Evolutionary conservation across 1,284 basidiomycete genomes (phyloP).

Genomic region (Cryptococcus maquisensis): DNA sequence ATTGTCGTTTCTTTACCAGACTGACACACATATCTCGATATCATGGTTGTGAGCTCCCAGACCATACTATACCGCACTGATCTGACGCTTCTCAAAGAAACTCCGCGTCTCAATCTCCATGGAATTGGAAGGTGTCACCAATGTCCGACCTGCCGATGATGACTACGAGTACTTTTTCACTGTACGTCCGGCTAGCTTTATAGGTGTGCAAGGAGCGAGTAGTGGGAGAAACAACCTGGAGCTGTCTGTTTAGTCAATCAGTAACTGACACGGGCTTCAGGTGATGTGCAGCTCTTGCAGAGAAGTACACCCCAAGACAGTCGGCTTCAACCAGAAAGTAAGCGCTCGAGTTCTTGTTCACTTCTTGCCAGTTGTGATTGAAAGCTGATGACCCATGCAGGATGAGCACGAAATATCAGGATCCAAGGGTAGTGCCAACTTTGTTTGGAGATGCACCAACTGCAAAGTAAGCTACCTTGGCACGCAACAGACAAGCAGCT

Average conservation of each 20-base stretch:
- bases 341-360: conserved; percentile 3
- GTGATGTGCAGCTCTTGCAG: conserved; percentile 45
- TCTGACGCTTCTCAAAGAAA: conserved; percentile 30
- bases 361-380: neutral
- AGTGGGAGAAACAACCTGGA: neutral
- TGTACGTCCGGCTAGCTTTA: conserved; percentile 20
- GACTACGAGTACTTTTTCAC: conserved; percentile 48
- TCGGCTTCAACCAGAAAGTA: conserved; percentile 43
- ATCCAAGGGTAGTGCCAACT: conserved; percentile 45
- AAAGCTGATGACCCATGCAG: conserved; percentile 9
- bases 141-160: conserved; percentile 36
- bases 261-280: conserved; percentile 16
- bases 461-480: conserved; percentile 40
- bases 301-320: conserved; percentile 44
- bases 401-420: conserved; percentile 46
- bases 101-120: conserved; percentile 43
- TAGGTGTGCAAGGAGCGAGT: neutral
- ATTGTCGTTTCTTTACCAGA: neutral
- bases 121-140: conserved; percentile 47
- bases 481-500: neutral
- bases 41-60: neutral
- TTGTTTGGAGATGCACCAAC: conserved; percentile 46
- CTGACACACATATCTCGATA: neutral
- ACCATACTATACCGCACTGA: neutral
- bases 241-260: neutral